A percentile compares a stretch with the other conserved stretches of the same genome.
Conservation (phyloP, 345 rosid species). For the Moringa oleifera region DNA sequence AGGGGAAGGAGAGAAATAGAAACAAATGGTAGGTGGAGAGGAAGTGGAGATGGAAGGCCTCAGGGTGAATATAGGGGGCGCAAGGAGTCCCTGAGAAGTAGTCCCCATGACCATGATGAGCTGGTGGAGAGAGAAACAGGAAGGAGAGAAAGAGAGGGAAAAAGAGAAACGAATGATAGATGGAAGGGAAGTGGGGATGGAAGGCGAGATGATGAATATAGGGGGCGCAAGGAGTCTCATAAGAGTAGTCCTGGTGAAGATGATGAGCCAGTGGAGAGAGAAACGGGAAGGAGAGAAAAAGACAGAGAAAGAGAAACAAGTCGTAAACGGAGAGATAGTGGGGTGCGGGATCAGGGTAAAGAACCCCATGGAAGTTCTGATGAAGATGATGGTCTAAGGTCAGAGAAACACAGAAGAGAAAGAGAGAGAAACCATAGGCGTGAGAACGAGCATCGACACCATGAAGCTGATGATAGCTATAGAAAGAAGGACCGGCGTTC, state of each 20-base stretch:
- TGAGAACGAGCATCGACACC: conserved; percentile 19
- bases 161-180: conserved; percentile 12
- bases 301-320: too few species aligned
- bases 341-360: conserved; percentile 20
- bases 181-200: conserved; percentile 13
- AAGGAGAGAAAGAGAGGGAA: conserved; percentile 10
- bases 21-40: too few species aligned
- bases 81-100: background rate
- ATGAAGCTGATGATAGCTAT: conserved; percentile 13
- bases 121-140: conserved; percentile 10
- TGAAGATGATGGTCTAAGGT: conserved; percentile 18
- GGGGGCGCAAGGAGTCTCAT: too few species aligned
- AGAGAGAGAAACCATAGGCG: conserved; percentile 22
- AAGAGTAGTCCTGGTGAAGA: too few species aligned
- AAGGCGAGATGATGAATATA: conserved; percentile 21
- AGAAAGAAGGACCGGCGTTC: conserved; percentile 23
- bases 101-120: conserved; percentile 15
- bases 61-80: background rate
- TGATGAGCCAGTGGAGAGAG: too few species aligned
- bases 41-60: background rate
- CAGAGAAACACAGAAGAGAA: conserved; percentile 26
- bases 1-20: too few species aligned
- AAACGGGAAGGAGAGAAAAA: too few species aligned
- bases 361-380: conserved; percentile 19
- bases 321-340: too few species aligned